Evolutionary conservation across 371 early-diverging fungal species (phyloP).

Genomic region (Quaeritorhiza haematococci): DNA sequence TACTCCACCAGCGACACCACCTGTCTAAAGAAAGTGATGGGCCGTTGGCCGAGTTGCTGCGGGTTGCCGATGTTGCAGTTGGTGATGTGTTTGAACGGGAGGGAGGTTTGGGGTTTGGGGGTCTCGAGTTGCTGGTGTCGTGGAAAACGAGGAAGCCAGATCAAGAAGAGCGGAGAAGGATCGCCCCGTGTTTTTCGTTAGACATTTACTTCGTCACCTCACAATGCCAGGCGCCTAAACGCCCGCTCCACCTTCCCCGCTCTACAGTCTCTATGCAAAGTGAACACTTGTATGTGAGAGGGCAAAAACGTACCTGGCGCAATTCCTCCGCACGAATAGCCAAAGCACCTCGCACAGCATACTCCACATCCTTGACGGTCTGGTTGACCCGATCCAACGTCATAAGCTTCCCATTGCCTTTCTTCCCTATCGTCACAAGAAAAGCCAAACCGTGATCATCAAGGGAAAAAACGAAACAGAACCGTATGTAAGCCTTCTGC

Average conservation of each 20-base stretch:
- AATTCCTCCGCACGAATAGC: constrained; percentile 92
- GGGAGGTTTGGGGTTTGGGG: constrained; percentile 14
- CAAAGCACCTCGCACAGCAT: constrained; percentile 94
- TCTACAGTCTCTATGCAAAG: too few species aligned
- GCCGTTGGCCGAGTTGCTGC: constrained; percentile 89
- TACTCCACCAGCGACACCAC: constrained; percentile 83
- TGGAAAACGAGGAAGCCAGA: background rate
- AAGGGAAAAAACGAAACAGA: too few species aligned
- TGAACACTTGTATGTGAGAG: too few species aligned
- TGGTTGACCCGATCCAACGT: constrained; percentile 68
- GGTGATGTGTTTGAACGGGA: constrained; percentile 74
- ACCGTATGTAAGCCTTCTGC: too few species aligned
- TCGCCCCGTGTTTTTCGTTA: background rate
- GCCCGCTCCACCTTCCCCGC: too few species aligned
- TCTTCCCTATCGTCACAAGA: too few species aligned
- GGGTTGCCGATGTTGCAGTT: constrained; percentile 98
- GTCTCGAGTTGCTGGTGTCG: constrained; percentile 41
- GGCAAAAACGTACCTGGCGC: constrained; percentile 47
- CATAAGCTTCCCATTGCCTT: too few species aligned
- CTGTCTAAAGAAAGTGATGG: constrained; percentile 95
- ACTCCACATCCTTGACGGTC: constrained; percentile 72
- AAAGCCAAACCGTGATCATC: too few species aligned
- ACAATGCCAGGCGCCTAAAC: too few species aligned
- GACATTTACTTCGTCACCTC: too few species aligned
- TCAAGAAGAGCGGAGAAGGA: background rate